Evolutionary conservation across 169 alveolate species (phyloP).

Genomic region (Cryptosporidium parvum): DNA sequence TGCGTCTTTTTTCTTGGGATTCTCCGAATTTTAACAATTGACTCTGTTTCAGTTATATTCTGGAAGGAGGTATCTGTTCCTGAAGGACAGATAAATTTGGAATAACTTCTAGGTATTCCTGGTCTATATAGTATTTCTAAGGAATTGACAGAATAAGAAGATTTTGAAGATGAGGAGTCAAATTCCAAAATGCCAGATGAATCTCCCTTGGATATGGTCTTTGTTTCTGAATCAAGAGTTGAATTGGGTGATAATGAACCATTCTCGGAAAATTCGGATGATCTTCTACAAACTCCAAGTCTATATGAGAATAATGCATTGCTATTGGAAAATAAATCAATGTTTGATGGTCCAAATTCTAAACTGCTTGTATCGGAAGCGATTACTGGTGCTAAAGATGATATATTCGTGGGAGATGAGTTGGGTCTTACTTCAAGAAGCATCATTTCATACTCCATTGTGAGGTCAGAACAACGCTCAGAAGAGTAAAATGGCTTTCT

Average conservation of each 20-base stretch:
- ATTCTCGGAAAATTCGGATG: neutral
- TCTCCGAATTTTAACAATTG: neutral
- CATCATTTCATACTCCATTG: conserved; percentile 75
- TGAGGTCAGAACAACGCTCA: conserved; percentile 63
- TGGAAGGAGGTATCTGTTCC: conserved; percentile 35
- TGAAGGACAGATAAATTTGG: conserved; percentile 56
- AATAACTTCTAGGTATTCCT: conserved; percentile 55
- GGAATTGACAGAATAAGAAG: neutral
- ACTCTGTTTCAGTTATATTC: conserved; percentile 2
- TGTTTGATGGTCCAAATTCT: conserved; percentile 38
- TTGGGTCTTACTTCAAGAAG: conserved; percentile 72
- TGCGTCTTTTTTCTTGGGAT: conserved; percentile 28
- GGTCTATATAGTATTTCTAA: conserved; percentile 40
- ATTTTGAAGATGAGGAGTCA: neutral
- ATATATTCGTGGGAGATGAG: conserved; percentile 38
- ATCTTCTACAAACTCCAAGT: conserved; percentile 32
- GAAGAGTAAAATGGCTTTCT: conserved; percentile 62
- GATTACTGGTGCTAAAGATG: conserved; percentile 26
- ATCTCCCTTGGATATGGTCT: neutral
- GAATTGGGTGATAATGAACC: neutral
- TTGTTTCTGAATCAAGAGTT: neutral
- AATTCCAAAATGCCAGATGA: neutral
- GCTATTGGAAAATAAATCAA: neutral
- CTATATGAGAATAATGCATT: conserved; percentile 16
- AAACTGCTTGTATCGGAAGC: conserved; percentile 37